A percentile compares a stretch with the other conserved stretches of the same genome.
phyloP scores from a whole-genome alignment of 2,329 filamentous ascomycete species.

The Alternaria solani region DNA sequence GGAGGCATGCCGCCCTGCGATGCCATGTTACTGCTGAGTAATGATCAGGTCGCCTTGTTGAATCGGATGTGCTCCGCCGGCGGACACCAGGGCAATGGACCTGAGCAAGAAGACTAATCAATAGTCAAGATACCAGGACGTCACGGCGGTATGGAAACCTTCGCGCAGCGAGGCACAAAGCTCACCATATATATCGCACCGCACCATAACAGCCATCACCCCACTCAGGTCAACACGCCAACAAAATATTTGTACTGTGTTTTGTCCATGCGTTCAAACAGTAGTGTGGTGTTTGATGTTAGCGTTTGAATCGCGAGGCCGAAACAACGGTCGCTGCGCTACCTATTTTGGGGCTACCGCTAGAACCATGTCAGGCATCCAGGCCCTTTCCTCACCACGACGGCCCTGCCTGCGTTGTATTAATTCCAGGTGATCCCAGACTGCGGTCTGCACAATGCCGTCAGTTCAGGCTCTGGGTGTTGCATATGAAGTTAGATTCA shows the following conservation, averaged over 20 bases:
- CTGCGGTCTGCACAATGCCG: neutral
- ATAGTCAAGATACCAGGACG: neutral
- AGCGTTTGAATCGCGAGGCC: slow-evolving; percentile 15
- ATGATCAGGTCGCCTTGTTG: neutral
- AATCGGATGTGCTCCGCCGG: neutral
- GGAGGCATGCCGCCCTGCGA: slow-evolving; percentile 22
- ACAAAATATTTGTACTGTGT: slow-evolving; percentile 11
- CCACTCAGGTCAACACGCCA: slow-evolving; percentile 10
- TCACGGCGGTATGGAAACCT: slow-evolving; percentile 3
- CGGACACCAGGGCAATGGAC: neutral
- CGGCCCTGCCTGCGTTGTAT: neutral
- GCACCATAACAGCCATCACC: slow-evolving; percentile 9
- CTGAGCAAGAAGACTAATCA: neutral
- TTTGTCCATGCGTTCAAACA: slow-evolving; percentile 19
- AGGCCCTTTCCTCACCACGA: neutral
- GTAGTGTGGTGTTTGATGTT: slow-evolving; percentile 18
- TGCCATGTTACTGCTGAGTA: slow-evolving; percentile 16
- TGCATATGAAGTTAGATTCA: neutral
- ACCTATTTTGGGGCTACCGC: slow-evolving; percentile 18
- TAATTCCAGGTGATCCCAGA: neutral
- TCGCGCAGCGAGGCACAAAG: slow-evolving; percentile 10
- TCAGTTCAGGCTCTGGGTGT: neutral
- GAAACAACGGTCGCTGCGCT: slow-evolving; percentile 18
- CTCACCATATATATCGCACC: slow-evolving; percentile 21
- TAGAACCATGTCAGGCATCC: neutral